Conservation (phyloP, 1,139 yeast species). For the Zygotorulaspora mrakii region DNA sequence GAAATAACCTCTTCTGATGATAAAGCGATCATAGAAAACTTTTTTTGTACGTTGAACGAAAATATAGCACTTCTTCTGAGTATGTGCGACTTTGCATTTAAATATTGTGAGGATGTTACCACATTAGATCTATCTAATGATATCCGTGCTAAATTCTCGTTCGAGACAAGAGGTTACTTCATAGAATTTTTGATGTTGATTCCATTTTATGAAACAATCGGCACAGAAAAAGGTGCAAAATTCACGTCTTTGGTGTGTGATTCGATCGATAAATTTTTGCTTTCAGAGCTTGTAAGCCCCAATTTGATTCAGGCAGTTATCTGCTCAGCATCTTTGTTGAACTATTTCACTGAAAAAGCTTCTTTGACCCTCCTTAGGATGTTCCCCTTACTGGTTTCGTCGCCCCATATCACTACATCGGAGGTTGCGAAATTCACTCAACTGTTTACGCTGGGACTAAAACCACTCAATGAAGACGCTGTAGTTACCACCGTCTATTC, state of each 20-base stretch:
- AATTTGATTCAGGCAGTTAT: constrained; percentile 39
- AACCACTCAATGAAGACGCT: constrained; percentile 60
- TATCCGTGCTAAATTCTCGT: constrained; percentile 29
- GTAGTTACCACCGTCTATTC: constrained; percentile 86
- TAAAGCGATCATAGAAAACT: constrained; percentile 7
- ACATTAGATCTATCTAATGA: constrained; percentile 28
- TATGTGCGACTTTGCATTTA: constrained; percentile 21
- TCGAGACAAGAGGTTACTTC: constrained; percentile 21
- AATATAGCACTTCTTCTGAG: constrained; percentile 16
- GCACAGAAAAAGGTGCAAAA: constrained; percentile 15
- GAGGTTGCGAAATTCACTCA: constrained; percentile 39
- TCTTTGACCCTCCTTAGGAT: constrained; percentile 32
- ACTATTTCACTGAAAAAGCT: constrained; percentile 32
- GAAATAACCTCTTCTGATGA: constrained; percentile 5
- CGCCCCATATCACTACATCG: constrained; percentile 25
- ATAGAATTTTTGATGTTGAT: constrained; percentile 28
- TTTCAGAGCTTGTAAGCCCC: constrained; percentile 34
- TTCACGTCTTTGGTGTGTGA: constrained; percentile 20
- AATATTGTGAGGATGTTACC: constrained; percentile 12
- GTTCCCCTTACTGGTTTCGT: constrained; percentile 35
- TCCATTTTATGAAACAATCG: constrained; percentile 21
- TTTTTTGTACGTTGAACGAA: constrained; percentile 6
- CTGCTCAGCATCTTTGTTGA: constrained; percentile 32
- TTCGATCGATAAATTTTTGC: constrained; percentile 22
- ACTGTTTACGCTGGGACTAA: constrained; percentile 44